Conservation (phyloP, 2,329 filamentous ascomycete genomes). For the Diaporthe ampelina region DNA sequence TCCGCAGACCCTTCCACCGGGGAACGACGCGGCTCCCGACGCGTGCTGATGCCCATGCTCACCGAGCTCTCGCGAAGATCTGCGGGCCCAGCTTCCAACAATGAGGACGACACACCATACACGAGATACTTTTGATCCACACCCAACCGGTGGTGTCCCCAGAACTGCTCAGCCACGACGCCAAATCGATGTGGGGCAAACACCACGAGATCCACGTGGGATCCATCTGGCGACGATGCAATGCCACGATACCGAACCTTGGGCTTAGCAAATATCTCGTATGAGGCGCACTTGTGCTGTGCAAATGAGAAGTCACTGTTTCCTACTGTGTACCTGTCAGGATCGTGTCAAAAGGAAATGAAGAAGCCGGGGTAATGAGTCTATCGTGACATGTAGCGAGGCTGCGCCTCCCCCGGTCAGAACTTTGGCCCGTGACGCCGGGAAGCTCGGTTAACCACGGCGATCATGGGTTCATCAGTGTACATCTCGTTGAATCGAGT, state of each 20-base stretch:
- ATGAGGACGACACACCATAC: not conserved
- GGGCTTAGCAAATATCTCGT: constrained; percentile 2
- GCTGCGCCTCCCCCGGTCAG: constrained; percentile 12
- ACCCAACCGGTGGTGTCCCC: not conserved
- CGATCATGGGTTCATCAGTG: not conserved
- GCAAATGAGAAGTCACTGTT: too few species aligned
- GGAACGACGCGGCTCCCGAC: constrained; percentile 7
- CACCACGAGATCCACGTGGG: constrained; percentile 13
- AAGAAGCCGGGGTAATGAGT: not conserved
- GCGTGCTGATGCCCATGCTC: not conserved
- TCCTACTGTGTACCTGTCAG: not conserved
- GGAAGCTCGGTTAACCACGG: constrained; percentile 15
- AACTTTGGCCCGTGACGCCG: not conserved
- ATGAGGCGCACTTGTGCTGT: not conserved
- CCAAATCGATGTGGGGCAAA: constrained; percentile 10
- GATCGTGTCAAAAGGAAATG: not conserved
- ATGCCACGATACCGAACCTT: constrained; percentile 1
- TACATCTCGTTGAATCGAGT: not conserved
- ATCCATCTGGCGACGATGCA: constrained; percentile 9
- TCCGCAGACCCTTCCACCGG: not conserved
- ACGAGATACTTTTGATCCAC: not conserved
- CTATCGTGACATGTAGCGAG: not conserved
- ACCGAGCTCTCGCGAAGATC: not conserved
- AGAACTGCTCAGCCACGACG: constrained; percentile 16
- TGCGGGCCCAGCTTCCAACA: not conserved